Evolutionary conservation across 305 asterid genomes (phyloP).

Genomic region (Ilex paraguariensis): DNA sequence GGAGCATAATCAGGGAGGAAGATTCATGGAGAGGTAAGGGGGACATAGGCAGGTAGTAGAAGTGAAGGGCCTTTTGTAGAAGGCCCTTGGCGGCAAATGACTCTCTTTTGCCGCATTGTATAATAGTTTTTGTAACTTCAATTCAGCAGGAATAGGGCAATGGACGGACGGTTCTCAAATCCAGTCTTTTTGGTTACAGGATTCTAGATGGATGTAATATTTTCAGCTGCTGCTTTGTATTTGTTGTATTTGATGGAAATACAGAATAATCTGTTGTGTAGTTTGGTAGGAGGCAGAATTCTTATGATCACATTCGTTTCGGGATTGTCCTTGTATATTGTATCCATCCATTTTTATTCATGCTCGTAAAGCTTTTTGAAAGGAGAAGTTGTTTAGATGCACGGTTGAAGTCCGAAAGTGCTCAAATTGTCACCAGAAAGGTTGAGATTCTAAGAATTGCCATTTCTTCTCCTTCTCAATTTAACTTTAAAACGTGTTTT

Average conservation of each 20-base stretch:
- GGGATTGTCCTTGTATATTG: no score
- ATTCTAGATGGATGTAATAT: conserved; percentile 49
- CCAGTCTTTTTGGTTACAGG: conserved; percentile 31
- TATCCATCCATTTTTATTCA: no score
- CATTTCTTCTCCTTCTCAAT: no score
- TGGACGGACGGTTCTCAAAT: conserved; percentile 22
- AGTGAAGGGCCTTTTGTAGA: conserved; percentile 19
- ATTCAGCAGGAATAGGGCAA: conserved; percentile 44
- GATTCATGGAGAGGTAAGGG: conserved; percentile 74
- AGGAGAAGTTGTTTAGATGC: no score
- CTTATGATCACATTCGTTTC: no score
- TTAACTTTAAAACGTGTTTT: no score
- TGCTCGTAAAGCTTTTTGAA: no score
- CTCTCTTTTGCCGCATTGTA: conserved; percentile 40
- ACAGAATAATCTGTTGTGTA: conserved; percentile 51
- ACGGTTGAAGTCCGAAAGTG: no score
- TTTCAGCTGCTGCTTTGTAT: conserved; percentile 54
- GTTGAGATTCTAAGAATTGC: no score
- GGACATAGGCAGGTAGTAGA: conserved; percentile 54
- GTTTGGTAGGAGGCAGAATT: conserved; percentile 29
- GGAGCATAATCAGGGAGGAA: conserved; percentile 48
- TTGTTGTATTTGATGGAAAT: conserved; percentile 66
- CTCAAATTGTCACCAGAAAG: no score
- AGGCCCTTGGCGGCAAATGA: conserved; percentile 27
- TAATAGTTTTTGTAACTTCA: conserved; percentile 39